phyloP scores from a whole-genome alignment of 2,329 filamentous ascomycete genomes.

The Aureobasidium sp. region DNA sequence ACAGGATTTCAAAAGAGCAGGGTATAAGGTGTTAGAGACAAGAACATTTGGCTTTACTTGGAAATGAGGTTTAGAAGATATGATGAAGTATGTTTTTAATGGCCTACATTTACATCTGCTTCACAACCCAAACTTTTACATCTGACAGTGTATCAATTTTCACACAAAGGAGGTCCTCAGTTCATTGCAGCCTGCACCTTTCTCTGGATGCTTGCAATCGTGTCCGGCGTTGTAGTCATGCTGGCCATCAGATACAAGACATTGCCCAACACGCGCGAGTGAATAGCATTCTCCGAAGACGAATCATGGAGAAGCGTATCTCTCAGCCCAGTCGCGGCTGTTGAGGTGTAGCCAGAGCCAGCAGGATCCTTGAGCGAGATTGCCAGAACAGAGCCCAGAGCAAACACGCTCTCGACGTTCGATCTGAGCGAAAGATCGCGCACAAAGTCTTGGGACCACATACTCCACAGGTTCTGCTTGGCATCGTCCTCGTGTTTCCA shows the following conservation, averaged over 20 bases:
- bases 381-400: slow-evolving; percentile 65
- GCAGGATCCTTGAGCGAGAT: slow-evolving; percentile 47
- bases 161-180: background rate
- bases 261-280: slow-evolving; percentile 53
- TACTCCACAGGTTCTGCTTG: slow-evolving; percentile 50
- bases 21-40: slow-evolving; percentile 26
- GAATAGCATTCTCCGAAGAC: slow-evolving; percentile 36
- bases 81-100: background rate
- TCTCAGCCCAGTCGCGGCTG: slow-evolving; percentile 45
- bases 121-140: background rate
- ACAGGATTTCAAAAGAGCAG: slow-evolving; percentile 43
- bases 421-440: slow-evolving; percentile 47
- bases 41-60: too few relatives aligned
- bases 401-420: slow-evolving; percentile 58
- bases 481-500: slow-evolving; percentile 30
- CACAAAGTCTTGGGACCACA: slow-evolving; percentile 59
- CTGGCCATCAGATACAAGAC: slow-evolving; percentile 55
- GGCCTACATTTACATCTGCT: background rate
- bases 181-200: slow-evolving; percentile 29
- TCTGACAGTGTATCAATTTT: background rate
- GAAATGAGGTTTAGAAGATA: background rate
- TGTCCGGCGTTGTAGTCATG: slow-evolving; percentile 38
- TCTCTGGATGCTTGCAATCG: slow-evolving; percentile 33
- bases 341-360: slow-evolving; percentile 48
- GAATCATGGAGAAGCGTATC: slow-evolving; percentile 36